A percentile compares a stretch with the other conserved stretches of the same genome.
Evolutionary conservation across 2,329 filamentous ascomycete species (phyloP).

Genomic region (Alternaria rosae): DNA sequence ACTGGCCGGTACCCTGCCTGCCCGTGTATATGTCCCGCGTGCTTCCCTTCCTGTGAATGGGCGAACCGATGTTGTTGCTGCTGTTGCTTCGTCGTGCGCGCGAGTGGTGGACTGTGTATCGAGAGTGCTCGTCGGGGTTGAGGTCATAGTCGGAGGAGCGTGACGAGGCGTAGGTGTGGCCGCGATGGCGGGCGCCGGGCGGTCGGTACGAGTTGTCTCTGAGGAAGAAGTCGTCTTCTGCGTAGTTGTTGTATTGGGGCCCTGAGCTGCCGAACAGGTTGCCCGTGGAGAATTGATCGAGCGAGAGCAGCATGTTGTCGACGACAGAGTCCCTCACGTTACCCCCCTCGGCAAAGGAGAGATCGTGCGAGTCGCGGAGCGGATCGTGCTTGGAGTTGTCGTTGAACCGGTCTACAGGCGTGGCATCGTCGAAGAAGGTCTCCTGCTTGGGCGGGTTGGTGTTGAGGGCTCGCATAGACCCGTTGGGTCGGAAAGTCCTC

Average conservation of each 20-base stretch:
- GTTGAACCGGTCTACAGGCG: slow-evolving; percentile 40
- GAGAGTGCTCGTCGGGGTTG: slow-evolving; percentile 46
- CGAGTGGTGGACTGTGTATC: slow-evolving; percentile 53
- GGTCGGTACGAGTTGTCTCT: slow-evolving; percentile 42
- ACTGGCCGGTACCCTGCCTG: slow-evolving; percentile 32
- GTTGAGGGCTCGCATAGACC: slow-evolving; percentile 41
- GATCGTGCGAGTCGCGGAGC: slow-evolving; percentile 76
- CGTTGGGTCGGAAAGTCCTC: slow-evolving; percentile 30
- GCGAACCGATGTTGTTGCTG: slow-evolving; percentile 69
- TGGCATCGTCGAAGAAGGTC: slow-evolving; percentile 49
- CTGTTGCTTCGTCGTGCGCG: slow-evolving; percentile 78
- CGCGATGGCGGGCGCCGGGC: slow-evolving; percentile 56
- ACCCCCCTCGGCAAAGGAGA: slow-evolving; percentile 80
- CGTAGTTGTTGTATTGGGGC: slow-evolving; percentile 49
- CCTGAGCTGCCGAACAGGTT: slow-evolving; percentile 25
- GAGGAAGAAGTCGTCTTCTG: slow-evolving; percentile 51
- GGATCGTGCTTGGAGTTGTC: slow-evolving; percentile 26
- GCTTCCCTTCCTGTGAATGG: slow-evolving; percentile 40
- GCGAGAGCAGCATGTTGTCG: slow-evolving; percentile 91
- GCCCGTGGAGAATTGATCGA: slow-evolving; percentile 69
- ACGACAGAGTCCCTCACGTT: slow-evolving; percentile 80
- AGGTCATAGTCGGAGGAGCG: slow-evolving; percentile 64
- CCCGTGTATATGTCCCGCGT: slow-evolving; percentile 43
- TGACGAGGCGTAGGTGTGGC: slow-evolving; percentile 68
- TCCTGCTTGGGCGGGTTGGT: slow-evolving; percentile 38